Evolutionary conservation across 768 basidiomycete genomes (phyloP).

Genomic region (Kwoniella dendrophila): DNA sequence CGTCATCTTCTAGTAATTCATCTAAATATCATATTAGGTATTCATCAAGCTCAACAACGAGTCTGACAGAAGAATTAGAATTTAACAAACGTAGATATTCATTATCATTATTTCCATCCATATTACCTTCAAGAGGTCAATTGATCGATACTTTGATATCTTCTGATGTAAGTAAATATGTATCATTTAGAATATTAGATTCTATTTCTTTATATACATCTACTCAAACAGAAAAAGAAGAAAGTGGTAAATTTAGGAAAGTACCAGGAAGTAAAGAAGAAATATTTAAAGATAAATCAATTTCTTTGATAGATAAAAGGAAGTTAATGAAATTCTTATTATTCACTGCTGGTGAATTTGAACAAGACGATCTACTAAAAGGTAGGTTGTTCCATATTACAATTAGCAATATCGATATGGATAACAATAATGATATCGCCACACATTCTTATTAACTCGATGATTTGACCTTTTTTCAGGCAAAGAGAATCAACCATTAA

Average conservation of each 20-base stretch:
- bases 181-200: slow-evolving; percentile 80
- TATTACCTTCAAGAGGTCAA: slow-evolving; percentile 77
- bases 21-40: slow-evolving; percentile 8
- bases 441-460: too few relatives aligned
- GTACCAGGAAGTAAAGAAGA: slow-evolving; percentile 92
- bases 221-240: slow-evolving; percentile 35
- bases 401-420: neutral
- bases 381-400: slow-evolving; percentile 21
- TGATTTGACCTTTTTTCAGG: slow-evolving; percentile 53
- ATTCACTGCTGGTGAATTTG: slow-evolving; percentile 77
- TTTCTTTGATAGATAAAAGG: slow-evolving; percentile 80
- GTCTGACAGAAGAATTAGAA: slow-evolving; percentile 53
- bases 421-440: neutral
- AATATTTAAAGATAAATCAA: slow-evolving; percentile 79
- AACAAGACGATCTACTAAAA: slow-evolving; percentile 55
- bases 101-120: slow-evolving; percentile 76
- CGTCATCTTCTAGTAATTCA: slow-evolving; percentile 19
- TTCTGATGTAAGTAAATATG: slow-evolving; percentile 85
- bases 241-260: slow-evolving; percentile 54
- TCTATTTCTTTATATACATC: slow-evolving; percentile 59
- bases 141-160: slow-evolving; percentile 75
- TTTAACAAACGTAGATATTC: slow-evolving; percentile 69
- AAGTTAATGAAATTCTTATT: slow-evolving; percentile 88
- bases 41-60: slow-evolving; percentile 15
- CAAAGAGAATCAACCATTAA: slow-evolving; percentile 64